Base-by-base conservation (phyloP, 805 yeast genomes). In the Huiozyma sinensis region DNA sequence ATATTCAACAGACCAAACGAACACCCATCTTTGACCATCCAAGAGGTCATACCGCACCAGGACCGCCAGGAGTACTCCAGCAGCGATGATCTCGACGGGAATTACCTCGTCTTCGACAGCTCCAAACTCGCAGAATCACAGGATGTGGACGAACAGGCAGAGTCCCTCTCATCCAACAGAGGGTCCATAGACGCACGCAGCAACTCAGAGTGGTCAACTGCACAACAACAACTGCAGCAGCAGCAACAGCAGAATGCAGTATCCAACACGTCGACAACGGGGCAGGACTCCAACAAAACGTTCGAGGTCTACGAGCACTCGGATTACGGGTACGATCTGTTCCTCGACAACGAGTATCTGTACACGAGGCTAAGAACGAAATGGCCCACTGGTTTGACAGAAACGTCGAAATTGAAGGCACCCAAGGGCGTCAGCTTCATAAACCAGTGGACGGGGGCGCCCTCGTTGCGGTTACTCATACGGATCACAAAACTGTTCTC, bases 361-460 rank as follows among this genome's bases (percentile, higher is more conserved):
- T 52, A 53, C 38, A 28, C 44, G 6, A 39, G 47, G 3, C 38
- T 57, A n/a, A 50, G 55, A 39, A 56, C 61, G 11, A 42, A 46
- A 13, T 55, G 60, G 56, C 66, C 67, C 1, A 30, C 47, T 34
- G 66, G 64, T 1, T 41, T 62, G 32, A 50, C 55, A 4, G 44
- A 46, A 24, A 57, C 41, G 27, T 36, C 49, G 4, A 55, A 56
- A 44, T 46, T 52, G 10, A 63, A 63, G 43, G 11, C 41, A 3
- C 28, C 44, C 24, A 47, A 49, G 37, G 46, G 45, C 5, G 32
- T 33, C n/a, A 44, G 47, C 12, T 44, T 59, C 13, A 46, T 39
- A 11, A 38, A 46, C 6, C 43, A 47, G 28, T 61, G 64, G 64
- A 48, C 55, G 0, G 62, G 64, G n/a, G 34, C 50, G 10, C 43